A percentile compares a stretch with the other conserved stretches of the same genome.
phyloP scores from a whole-genome alignment of 176 grass and related monocot genomes.

The Avena eriantha region DNA sequence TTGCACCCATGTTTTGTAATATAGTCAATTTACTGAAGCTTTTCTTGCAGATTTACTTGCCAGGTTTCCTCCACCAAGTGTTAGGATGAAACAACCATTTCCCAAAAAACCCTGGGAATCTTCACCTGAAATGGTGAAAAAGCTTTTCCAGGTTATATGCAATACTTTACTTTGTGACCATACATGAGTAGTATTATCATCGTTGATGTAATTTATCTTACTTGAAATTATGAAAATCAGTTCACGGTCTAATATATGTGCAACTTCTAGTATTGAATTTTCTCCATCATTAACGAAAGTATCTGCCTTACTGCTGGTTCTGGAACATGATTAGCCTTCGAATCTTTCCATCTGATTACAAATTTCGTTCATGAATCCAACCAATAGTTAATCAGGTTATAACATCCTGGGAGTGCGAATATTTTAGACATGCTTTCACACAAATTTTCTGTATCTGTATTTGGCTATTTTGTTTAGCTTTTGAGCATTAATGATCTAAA shows the following conservation, averaged over 20 bases:
- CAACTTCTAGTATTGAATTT: neutral
- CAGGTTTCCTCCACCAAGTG: conserved; percentile 91
- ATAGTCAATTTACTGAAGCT: conserved; percentile 29
- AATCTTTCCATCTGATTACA: neutral
- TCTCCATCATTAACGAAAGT: neutral
- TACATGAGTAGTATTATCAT: neutral
- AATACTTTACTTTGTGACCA: conserved; percentile 15
- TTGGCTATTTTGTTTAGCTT: conserved; percentile 10
- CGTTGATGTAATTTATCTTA: conserved; percentile 5
- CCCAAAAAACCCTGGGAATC: conserved; percentile 87
- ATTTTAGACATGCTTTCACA: conserved; percentile 8
- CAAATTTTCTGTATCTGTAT: neutral
- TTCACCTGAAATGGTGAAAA: conserved; percentile 90
- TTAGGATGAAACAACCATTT: conserved; percentile 92
- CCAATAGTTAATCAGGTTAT: neutral
- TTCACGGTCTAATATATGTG: conserved; percentile 7
- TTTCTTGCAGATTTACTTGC: conserved; percentile 81
- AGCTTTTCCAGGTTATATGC: conserved; percentile 86
- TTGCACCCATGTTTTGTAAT: conserved; percentile 23
- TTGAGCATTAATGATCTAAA: neutral
- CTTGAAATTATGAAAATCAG: conserved; percentile 6
- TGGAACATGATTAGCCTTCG: neutral
- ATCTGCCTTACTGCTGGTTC: neutral
- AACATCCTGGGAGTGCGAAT: neutral
- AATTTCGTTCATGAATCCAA: neutral